phyloP scores from a whole-genome alignment of 2,329 filamentous ascomycete species.

The Pseudogymnoascus sp. region DNA sequence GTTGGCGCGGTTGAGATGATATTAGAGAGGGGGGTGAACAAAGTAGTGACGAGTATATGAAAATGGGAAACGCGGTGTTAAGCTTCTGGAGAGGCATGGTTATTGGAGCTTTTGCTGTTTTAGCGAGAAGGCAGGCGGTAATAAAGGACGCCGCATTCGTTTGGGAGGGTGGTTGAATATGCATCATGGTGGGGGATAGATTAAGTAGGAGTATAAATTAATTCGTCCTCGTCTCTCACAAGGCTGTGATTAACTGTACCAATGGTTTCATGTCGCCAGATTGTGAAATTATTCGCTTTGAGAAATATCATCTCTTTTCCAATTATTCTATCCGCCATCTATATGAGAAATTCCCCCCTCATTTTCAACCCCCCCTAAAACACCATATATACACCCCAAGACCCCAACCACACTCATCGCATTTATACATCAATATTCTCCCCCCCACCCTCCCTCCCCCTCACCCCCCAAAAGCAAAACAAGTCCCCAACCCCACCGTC shows the following conservation, averaged over 20 bases:
- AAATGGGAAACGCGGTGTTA: neutral
- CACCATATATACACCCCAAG: neutral
- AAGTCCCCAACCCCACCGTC: neutral
- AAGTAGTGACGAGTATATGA: neutral
- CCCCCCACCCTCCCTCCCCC: neutral
- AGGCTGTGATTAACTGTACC: neutral
- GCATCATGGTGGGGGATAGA: neutral
- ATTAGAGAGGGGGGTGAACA: neutral
- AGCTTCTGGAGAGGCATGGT: neutral
- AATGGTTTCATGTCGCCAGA: neutral
- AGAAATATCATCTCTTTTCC: neutral
- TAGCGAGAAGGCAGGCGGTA: neutral
- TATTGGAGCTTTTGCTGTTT: neutral
- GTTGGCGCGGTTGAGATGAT: neutral
- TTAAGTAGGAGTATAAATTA: neutral
- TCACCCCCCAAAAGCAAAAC: neutral
- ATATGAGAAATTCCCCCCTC: neutral
- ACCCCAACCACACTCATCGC: neutral
- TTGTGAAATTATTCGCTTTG: neutral
- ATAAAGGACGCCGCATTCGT: neutral
- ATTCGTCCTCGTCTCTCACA: neutral
- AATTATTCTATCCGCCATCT: neutral
- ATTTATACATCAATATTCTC: neutral
- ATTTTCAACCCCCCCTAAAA: neutral
- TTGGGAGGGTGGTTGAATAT: neutral